A percentile compares a stretch with the other conserved stretches of the same genome.
phyloP scores from a whole-genome alignment of 768 basidiomycete species.

The Wakefieldia striispora region DNA sequence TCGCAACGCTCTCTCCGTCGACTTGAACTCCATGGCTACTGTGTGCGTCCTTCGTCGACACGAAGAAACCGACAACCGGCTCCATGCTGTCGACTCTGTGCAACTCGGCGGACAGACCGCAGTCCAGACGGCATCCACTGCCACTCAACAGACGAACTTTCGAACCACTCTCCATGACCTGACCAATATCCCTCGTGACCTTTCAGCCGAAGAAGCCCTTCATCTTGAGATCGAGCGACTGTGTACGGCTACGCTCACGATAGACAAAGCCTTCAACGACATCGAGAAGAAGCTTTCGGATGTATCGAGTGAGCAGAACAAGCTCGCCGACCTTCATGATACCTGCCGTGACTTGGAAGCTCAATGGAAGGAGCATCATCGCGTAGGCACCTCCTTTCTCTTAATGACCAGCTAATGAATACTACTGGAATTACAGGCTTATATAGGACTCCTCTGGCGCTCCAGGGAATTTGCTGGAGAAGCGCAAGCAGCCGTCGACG shows the following conservation, averaged over 20 bases:
- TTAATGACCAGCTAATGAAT: too few relatives aligned
- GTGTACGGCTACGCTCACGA: slow-evolving; percentile 14
- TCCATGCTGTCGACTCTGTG: not conserved
- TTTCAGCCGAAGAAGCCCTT: slow-evolving; percentile 13
- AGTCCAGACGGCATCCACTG: not conserved
- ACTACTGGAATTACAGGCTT: slow-evolving; percentile 7
- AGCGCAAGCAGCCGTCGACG: slow-evolving; percentile 17
- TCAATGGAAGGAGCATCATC: slow-evolving; percentile 17
- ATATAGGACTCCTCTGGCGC: slow-evolving; percentile 16
- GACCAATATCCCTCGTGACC: not conserved
- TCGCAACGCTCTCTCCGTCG: too few relatives aligned
- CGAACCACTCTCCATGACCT: not conserved
- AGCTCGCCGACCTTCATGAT: slow-evolving; percentile 8
- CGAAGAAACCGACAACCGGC: not conserved
- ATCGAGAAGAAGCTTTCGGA: slow-evolving; percentile 12
- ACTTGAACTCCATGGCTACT: slow-evolving; percentile 9
- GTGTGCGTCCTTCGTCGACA: not conserved
- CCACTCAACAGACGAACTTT: not conserved
- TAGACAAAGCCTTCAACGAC: slow-evolving; percentile 15
- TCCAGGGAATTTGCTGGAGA: slow-evolving; percentile 21
- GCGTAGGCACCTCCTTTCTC: not conserved
- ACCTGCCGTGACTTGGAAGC: slow-evolving; percentile 9
- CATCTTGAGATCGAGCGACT: slow-evolving; percentile 15
- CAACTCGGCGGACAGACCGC: not conserved
- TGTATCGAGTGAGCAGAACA: slow-evolving; percentile 6